Evolutionary conservation across 345 rosid genomes (phyloP), one percentile per base, ranked within the genome.

Genomic region (Euclidium syriacum): DNA sequence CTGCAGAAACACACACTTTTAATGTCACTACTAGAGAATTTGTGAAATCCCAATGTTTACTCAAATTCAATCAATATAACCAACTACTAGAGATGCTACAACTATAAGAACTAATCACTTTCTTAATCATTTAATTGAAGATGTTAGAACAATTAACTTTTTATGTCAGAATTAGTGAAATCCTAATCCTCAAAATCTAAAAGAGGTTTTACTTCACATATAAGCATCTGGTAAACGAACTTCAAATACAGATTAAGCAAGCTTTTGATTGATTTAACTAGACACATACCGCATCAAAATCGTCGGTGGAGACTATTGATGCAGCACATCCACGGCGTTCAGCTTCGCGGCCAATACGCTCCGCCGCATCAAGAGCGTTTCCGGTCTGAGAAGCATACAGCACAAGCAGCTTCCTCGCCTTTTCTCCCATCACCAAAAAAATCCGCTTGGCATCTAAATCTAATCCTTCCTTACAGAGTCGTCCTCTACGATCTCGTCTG

Each of bases 321-420:
- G 74, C 76, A 19, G 79, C 62, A 80, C 94, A 81, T 52, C 84
- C 90, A 20, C 95, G 57, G 46, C 81, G 83, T 68, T 87, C 95
- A 10, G 95, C 91, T 71, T 89, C 95, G 4, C 95, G 89, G 65
- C 76, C 78, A 23, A 87, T 75, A 49, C 82, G 85, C 78, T 92
- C 98, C 8, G 97, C 95, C 10, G 81, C 91, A 58, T 90, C 97
- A 77, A 89, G 44, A 1, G 95, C 87, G 64, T 87, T 87, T 35
- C 98, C 95, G 14, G 96, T 92, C 66, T 92, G 85, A 66, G 90
- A 71, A 10, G 96, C 97, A 59, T 85, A 89, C 33, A 89, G 78
- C 40, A 89, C 77, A 26, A 73, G 59, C 32, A 89, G 74, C 65
- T 77, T 78, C 62, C 53, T 73, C 10, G 59, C 51, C 25, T 68